Evolutionary conservation across 208 protist genomes (phyloP).

Genomic region (Leptomonas seymouri): DNA sequence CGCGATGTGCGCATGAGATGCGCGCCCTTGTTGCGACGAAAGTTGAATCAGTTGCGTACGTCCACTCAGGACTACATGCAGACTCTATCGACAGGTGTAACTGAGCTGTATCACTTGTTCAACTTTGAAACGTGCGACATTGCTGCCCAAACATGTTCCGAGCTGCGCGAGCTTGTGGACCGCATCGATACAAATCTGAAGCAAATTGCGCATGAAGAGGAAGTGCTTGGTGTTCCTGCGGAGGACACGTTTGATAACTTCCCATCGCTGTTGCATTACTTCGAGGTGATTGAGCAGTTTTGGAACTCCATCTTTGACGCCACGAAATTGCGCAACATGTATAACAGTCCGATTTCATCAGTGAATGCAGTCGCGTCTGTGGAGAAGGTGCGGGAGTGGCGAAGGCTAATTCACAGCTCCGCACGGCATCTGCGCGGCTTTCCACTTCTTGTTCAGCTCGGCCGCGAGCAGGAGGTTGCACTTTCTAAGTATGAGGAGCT

Average conservation of each 20-base stretch:
- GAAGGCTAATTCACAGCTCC: constrained; percentile 73
- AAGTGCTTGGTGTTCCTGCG: constrained; percentile 38
- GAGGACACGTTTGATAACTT: constrained; percentile 73
- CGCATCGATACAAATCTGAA: constrained; percentile 50
- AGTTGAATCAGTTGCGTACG: constrained; percentile 53
- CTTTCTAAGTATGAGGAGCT: constrained; percentile 81
- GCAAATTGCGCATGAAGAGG: constrained; percentile 64
- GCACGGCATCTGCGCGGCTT: constrained; percentile 73
- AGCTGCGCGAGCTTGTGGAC: constrained; percentile 72
- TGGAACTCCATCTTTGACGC: constrained; percentile 70
- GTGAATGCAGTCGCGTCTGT: constrained; percentile 68
- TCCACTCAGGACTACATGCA: constrained; percentile 52
- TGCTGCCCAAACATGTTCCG: constrained; percentile 81
- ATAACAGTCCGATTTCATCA: constrained; percentile 60
- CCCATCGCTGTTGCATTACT: constrained; percentile 55
- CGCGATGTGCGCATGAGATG: constrained; percentile 40
- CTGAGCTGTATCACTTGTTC: constrained; percentile 84
- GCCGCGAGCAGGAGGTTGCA: constrained; percentile 78
- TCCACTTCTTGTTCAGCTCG: constrained; percentile 68
- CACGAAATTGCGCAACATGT: constrained; percentile 70
- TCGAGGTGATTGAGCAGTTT: constrained; percentile 88
- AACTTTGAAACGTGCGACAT: constrained; percentile 88
- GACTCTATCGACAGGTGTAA: constrained; percentile 75
- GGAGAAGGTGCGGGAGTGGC: constrained; percentile 76
- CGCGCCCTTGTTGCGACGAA: constrained; percentile 53